These are phyloP conservation scores for Fusarium mundagurra DNA, from an alignment of 2,329 filamentous ascomycete species.

Conservation along the genomic window DNA sequence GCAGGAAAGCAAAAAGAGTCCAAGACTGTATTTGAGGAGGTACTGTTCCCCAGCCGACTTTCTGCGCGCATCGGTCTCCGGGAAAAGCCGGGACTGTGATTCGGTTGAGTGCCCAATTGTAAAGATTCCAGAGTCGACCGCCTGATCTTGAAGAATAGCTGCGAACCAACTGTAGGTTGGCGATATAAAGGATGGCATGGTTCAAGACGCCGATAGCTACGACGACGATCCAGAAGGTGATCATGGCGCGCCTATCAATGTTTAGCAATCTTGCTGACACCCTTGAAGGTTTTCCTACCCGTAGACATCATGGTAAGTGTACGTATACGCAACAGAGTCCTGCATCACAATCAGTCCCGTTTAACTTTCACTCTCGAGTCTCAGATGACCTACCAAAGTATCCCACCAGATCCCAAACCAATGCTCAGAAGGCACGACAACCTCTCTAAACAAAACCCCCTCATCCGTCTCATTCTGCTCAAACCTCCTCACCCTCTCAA, in stretches of 20 bases:
- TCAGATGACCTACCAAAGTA: constrained; percentile 47
- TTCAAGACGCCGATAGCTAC: constrained; percentile 49
- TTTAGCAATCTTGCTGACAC: background rate
- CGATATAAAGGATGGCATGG: constrained; percentile 38
- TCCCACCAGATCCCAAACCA: constrained; percentile 50
- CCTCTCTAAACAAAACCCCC: constrained; percentile 37
- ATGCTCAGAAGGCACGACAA: constrained; percentile 48
- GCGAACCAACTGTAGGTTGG: background rate
- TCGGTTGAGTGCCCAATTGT: constrained; percentile 47
- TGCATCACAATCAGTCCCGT: constrained; percentile 23
- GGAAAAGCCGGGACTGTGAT: constrained; percentile 49
- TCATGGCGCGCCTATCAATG: constrained; percentile 45
- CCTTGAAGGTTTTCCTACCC: constrained; percentile 37
- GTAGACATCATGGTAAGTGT: constrained; percentile 49
- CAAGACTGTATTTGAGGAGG: constrained; percentile 56
- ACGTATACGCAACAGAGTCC: constrained; percentile 50
- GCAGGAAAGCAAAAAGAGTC: constrained; percentile 50
- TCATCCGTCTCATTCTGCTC: constrained; percentile 39
- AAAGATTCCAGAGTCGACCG: background rate
- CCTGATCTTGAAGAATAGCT: background rate
- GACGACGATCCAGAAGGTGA: constrained; percentile 54
- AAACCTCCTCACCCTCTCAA: constrained; percentile 45
- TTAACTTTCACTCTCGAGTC: background rate
- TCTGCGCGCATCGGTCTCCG: constrained; percentile 54
- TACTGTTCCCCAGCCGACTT: constrained; percentile 57